Base-by-base conservation (phyloP, 192 early-diverging fungal genomes). In the Coemansia sp. region DNA sequence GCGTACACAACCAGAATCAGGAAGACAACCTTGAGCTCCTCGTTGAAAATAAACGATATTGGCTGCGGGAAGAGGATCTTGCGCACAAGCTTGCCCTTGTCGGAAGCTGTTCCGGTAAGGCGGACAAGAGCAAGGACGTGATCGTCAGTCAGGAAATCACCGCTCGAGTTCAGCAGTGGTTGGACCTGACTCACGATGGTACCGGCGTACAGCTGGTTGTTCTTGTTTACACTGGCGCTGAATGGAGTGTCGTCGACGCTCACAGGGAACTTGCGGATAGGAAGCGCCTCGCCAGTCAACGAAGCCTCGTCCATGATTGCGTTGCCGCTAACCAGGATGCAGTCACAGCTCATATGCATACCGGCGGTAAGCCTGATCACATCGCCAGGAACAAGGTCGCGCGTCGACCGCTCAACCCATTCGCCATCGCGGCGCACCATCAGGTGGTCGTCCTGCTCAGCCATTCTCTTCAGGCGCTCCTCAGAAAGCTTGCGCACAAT, bases 1-100 rank as follows among this genome's bases (percentile, higher is more conserved):
- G 86, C 87, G 79, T 87, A 89, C 25, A 58, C 37, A 28, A 88
- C 64, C 16, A 91, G 77, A 35, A 87, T 75, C 15, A 72, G 48
- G 42, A 91, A 78, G 6, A 91, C 89, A 29, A 91, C 72, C 68
- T 89, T 89, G 59, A 91, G 81, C 35, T 91, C 88, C 76, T 91
- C 88, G 65, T 84, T 78, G 64, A 91, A 91, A 39, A 89, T 82
- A 67, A 89, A 91, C 28, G 82, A 85, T 34, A 91, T 74, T 48
- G 80, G 76, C 46, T 60, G 82, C 46, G 87, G 89, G 74, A 85
- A 89, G 23, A 91, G 68, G 65, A 91, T 91, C 73, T 89, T 87
- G 68, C 85, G 83, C 28, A 91, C 85, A 4, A 91, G 77, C 65
- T 84, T 63, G 43, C 89, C 89, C 63, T 87, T 87, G 43, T 82